These are phyloP conservation scores for Apiospora arundinis DNA, from an alignment of 2,329 filamentous ascomycete genomes.

Conservation along the genomic window DNA sequence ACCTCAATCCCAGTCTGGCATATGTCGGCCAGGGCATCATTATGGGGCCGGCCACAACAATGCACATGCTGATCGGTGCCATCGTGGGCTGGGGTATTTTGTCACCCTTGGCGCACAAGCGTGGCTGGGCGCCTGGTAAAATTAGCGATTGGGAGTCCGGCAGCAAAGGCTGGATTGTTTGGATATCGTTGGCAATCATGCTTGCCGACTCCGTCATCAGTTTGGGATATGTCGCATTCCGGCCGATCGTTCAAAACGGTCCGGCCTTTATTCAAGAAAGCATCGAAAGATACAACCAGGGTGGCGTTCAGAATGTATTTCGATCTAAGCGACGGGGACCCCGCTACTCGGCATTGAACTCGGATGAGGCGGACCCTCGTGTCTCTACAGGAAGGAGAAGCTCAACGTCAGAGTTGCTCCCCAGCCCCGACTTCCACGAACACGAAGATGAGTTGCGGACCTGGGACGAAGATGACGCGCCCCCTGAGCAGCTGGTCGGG, in stretches of 20 bases:
- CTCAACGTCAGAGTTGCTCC: constrained; percentile 30
- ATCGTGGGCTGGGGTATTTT: constrained; percentile 89
- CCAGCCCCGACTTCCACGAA: constrained; percentile 25
- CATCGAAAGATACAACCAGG: constrained; percentile 31
- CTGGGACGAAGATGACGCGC: constrained; percentile 72
- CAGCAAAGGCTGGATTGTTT: constrained; percentile 98
- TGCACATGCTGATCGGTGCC: constrained; percentile 94
- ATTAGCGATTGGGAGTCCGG: constrained; percentile 90
- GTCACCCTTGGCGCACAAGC: constrained; percentile 84
- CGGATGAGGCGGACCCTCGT: constrained; percentile 34
- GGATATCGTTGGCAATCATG: constrained; percentile 97
- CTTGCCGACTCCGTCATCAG: constrained; percentile 90
- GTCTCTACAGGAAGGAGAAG: constrained; percentile 26
- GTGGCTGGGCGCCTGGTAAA: constrained; percentile 87
- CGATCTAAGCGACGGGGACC: constrained; percentile 33
- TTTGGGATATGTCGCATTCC: constrained; percentile 76
- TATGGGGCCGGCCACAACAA: constrained; percentile 93
- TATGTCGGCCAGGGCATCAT: constrained; percentile 98
- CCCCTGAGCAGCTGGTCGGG: constrained; percentile 80
- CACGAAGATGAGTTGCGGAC: background rate
- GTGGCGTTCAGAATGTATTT: constrained; percentile 33
- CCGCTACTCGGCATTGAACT: constrained; percentile 33
- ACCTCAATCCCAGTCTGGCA: constrained; percentile 93
- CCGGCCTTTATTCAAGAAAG: constrained; percentile 32
- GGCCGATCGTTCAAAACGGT: constrained; percentile 61